Evolutionary conservation across 1,284 basidiomycete species (phyloP).

Genomic region (Papiliotrema nemorosa): DNA sequence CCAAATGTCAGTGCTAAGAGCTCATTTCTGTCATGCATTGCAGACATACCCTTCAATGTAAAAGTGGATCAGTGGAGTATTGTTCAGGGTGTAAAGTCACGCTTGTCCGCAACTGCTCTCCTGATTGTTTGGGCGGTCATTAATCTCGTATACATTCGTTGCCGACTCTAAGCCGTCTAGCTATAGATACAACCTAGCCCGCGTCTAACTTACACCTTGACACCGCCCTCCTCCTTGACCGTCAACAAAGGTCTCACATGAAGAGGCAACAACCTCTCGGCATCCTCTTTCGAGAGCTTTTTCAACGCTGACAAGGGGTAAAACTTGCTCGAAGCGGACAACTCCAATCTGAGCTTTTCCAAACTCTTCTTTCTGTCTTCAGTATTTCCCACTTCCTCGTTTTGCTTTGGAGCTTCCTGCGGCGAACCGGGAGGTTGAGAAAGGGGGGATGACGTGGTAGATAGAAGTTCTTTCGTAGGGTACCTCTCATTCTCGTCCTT

Average conservation of each 20-base stretch:
- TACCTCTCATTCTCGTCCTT: slow-evolving; percentile 6
- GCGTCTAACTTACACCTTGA: too few species aligned
- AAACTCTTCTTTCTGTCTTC: slow-evolving; percentile 12
- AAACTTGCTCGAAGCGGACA: slow-evolving; percentile 43
- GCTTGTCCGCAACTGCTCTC: too few species aligned
- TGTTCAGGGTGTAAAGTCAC: too few species aligned
- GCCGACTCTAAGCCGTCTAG: too few species aligned
- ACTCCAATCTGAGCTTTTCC: slow-evolving; percentile 36
- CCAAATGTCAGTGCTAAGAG: too few species aligned
- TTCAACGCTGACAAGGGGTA: slow-evolving; percentile 42
- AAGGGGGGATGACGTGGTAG: slow-evolving; percentile 17
- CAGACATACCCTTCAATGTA: too few species aligned
- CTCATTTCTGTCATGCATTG: too few species aligned
- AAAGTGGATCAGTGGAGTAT: too few species aligned
- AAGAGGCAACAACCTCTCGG: slow-evolving; percentile 32
- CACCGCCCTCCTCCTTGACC: not conserved
- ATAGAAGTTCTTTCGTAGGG: not conserved
- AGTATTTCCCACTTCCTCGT: not conserved
- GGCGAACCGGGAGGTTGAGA: slow-evolving; percentile 11
- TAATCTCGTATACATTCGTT: too few species aligned
- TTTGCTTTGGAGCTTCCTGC: not conserved
- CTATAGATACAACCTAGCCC: too few species aligned
- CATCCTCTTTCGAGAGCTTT: slow-evolving; percentile 38
- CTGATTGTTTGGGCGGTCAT: too few species aligned
- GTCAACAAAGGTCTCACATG: slow-evolving; percentile 41